Percentiles rank a stretch among this genome's conserved stretches.
These are phyloP conservation scores for Penicillium macrosclerotiorum DNA, from an alignment of 495 filamentous ascomycete species.

Conservation along the genomic window DNA sequence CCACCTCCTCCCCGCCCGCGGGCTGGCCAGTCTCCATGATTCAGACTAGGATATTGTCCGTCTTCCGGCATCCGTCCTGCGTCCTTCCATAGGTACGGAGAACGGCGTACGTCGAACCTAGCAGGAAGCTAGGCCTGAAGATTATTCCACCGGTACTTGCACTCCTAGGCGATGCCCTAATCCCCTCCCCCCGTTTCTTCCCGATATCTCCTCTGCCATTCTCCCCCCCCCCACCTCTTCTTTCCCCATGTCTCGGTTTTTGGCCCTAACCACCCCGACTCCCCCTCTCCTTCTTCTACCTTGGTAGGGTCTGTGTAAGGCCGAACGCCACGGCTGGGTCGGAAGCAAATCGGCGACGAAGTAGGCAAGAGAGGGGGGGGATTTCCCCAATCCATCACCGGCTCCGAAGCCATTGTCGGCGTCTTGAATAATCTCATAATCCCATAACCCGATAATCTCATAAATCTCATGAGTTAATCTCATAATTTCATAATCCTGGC, in stretches of 20 bases:
- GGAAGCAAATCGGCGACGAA: constrained; percentile 2
- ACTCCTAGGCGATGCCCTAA: too few species aligned
- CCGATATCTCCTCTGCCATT: constrained; percentile 2
- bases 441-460: too few species aligned
- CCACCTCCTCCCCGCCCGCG: too few species aligned
- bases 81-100: too few species aligned
- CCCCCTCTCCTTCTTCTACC: background rate
- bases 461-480: too few species aligned
- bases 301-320: constrained; percentile 3
- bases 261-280: background rate
- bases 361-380: background rate
- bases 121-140: background rate
- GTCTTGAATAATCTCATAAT: too few species aligned
- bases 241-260: constrained; percentile 1
- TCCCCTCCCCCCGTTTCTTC: constrained; percentile 20
- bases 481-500: too few species aligned
- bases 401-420: background rate
- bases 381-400: constrained; percentile 1
- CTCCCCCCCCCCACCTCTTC: background rate
- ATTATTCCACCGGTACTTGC: background rate
- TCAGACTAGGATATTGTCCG: too few species aligned
- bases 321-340: constrained; percentile 4
- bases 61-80: too few species aligned
- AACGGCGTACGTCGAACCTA: background rate
- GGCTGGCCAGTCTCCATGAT: too few species aligned